phyloP scores from a whole-genome alignment of 257 asterid genomes.

The Solanum sitiens region DNA sequence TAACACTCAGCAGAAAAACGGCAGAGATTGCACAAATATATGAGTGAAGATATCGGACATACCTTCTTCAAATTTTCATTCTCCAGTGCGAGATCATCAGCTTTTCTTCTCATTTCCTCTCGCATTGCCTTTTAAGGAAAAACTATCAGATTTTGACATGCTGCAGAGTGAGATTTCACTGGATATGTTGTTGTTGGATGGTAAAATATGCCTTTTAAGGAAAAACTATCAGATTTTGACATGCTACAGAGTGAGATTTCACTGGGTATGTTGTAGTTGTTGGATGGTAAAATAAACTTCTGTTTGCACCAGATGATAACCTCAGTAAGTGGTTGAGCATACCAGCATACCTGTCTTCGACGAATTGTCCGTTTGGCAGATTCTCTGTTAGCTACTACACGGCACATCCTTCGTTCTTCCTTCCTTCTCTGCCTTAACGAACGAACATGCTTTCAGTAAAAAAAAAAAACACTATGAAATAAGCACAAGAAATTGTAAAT shows the following conservation, averaged over 20 bases:
- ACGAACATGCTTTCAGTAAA: neutral
- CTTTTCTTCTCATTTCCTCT: conserved; percentile 34
- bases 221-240: neutral
- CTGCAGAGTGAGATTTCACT: neutral
- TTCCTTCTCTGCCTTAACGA: conserved; percentile 55
- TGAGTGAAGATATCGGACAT: neutral
- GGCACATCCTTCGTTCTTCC: conserved; percentile 51
- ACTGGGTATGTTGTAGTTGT: too few relatives aligned
- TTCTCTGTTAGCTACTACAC: conserved; percentile 77
- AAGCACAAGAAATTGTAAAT: neutral
- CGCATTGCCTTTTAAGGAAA: conserved; percentile 36
- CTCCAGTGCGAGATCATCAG: conserved; percentile 31
- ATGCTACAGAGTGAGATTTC: neutral
- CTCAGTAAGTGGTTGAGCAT: neutral
- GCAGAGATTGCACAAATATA: neutral
- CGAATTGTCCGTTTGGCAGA: conserved; percentile 78
- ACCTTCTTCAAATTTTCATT: conserved; percentile 54
- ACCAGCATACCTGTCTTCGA: conserved; percentile 55
- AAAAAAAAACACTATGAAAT: neutral
- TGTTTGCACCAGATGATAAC: too few relatives aligned
- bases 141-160: neutral
- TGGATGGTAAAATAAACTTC: too few relatives aligned
- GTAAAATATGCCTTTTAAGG: conserved; percentile 24
- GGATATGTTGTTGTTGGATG: too few relatives aligned
- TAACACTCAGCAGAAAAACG: neutral